Evolutionary conservation across 2,329 filamentous ascomycete genomes (phyloP).

Genomic region (Geosmithia putterillii): DNA sequence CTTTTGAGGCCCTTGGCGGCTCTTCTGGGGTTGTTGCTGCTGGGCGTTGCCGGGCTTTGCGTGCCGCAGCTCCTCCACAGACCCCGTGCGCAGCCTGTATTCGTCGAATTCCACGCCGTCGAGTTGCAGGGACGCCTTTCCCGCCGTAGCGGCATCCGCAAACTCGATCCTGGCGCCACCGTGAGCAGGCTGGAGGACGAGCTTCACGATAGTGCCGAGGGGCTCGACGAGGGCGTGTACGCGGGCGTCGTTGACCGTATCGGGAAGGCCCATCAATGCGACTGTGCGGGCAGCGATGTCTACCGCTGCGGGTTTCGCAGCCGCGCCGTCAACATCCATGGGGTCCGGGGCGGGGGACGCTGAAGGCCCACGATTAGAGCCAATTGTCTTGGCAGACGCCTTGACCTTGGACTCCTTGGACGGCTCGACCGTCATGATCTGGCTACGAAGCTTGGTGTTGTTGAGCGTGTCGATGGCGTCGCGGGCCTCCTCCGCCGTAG

Average conservation of each 20-base stretch:
- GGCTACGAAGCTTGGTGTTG: slow-evolving; percentile 55
- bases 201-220: slow-evolving; percentile 59
- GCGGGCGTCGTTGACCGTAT: slow-evolving; percentile 83
- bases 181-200: slow-evolving; percentile 70
- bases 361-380: slow-evolving; percentile 14
- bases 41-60: slow-evolving; percentile 21
- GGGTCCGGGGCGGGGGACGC: slow-evolving; percentile 20
- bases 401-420: slow-evolving; percentile 45
- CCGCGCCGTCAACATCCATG: slow-evolving; percentile 20
- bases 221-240: slow-evolving; percentile 61
- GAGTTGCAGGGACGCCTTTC: slow-evolving; percentile 53
- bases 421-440: slow-evolving; percentile 54
- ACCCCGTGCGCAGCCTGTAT: slow-evolving; percentile 40
- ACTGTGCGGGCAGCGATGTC: slow-evolving; percentile 58
- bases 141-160: slow-evolving; percentile 53
- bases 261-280: slow-evolving; percentile 73
- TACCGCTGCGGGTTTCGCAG: slow-evolving; percentile 28
- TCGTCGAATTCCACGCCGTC: slow-evolving; percentile 43
- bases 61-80: slow-evolving; percentile 39
- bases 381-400: slow-evolving; percentile 33
- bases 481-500: slow-evolving; percentile 55
- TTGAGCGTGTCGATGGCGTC: slow-evolving; percentile 56
- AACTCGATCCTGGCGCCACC: slow-evolving; percentile 83
- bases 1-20: slow-evolving; percentile 6
- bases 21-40: slow-evolving; percentile 2